Conservation (phyloP, 768 basidiomycete species). For the Fomitopsis serialis region DNA sequence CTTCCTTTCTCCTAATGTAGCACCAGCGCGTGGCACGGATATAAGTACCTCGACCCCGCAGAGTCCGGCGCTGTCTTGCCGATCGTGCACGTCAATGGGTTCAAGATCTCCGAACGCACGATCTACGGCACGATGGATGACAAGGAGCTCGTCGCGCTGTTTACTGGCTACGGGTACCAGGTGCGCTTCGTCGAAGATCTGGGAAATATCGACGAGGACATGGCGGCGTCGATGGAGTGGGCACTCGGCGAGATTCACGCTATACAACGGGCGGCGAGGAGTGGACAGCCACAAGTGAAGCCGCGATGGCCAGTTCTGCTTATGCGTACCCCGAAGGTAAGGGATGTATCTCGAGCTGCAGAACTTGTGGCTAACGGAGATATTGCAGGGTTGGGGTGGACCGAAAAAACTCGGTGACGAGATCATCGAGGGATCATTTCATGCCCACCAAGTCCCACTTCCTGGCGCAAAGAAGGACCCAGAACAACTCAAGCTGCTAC, state of each 20-base stretch:
- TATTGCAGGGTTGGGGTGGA: constrained; percentile 51
- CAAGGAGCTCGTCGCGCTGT: constrained; percentile 65
- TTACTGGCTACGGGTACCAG: constrained; percentile 88
- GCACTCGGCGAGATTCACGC: constrained; percentile 64
- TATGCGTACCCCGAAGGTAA: constrained; percentile 27
- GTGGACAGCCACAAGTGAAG: constrained; percentile 72
- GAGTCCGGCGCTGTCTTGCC: constrained; percentile 92
- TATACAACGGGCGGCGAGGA: constrained; percentile 77
- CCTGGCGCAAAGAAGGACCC: constrained; percentile 60
- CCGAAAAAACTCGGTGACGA: constrained; percentile 65
- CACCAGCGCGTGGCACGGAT: constrained; percentile 72
- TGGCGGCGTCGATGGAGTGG: constrained; percentile 83
- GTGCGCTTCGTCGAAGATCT: constrained; percentile 73
- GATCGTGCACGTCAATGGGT: constrained; percentile 82
- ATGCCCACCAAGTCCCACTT: constrained; percentile 85
- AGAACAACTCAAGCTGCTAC: constrained; percentile 58
- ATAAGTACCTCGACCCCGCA: constrained; percentile 86
- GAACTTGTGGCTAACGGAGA: background rate
- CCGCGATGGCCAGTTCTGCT: constrained; percentile 91
- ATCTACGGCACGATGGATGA: constrained; percentile 86
- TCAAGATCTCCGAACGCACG: constrained; percentile 89
- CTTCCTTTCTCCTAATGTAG: too few species aligned
- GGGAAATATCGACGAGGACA: constrained; percentile 63
- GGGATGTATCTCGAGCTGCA: background rate
- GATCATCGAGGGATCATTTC: constrained; percentile 77